Evolutionary conservation across 345 rosid genomes (phyloP), one percentile per base, ranked within the genome.

Genomic region (Adansonia digitata): DNA sequence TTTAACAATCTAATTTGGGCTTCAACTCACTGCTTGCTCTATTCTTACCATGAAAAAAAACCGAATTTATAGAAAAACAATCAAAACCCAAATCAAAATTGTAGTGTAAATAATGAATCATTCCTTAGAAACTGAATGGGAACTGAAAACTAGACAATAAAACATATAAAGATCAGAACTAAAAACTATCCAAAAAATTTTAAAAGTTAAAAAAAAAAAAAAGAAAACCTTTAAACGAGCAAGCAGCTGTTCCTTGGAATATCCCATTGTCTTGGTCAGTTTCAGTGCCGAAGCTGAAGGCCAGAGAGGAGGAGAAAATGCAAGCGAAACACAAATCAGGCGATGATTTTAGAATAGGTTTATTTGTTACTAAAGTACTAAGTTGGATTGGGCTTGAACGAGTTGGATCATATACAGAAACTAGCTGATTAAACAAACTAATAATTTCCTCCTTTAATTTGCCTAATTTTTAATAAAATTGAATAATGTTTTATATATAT

Each of bases 241-340:
- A 62, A 88, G 87, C 74, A 88, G 73, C 71, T 85, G 83, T 5
- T 81, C 82, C 82, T 86, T 88, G 29, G 87, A 75, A 80, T 76
- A 84, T 66, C 85, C 89, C 92, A 86, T 88, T 75, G 7, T 9
- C 0, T 24, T 22, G 45, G 2, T 42, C 17, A 27, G 15, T 27
- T 40, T 10, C 26, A 5, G 39, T 10, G 43, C 34, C 48, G 18
- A 13, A 22, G 52, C 72, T 29, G 65, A 18, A 42, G 37, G 37
- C 75, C 18, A 60, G n/a, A 35, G 31, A 5, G 6, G 5, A 34
- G 49, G 72, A 63, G 27, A 14, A 55, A 35, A 34, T 17, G 12
- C 49, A 65, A 20, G 22, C 8, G 11, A 22, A 7, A 8, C 1
- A 40, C 26, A 26, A 56, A 42, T 39, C 69, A 26, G 22, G 22